A percentile compares a stretch with the other conserved stretches of the same genome.
Evolutionary conservation across 2,329 filamentous ascomycete species (phyloP).

Genomic region (Alternaria gansuensis): DNA sequence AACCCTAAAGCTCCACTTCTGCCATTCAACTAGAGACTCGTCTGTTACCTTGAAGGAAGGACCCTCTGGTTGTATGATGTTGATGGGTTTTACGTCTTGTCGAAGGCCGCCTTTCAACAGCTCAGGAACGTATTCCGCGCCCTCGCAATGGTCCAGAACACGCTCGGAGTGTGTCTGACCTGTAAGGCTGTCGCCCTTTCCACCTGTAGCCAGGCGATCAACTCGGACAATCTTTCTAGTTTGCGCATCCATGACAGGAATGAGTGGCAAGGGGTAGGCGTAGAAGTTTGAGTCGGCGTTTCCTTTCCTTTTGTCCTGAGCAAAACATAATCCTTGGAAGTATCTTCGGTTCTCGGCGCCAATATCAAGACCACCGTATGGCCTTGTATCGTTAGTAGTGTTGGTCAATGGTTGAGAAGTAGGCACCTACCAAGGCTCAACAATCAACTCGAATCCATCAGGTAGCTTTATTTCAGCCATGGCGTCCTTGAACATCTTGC

Average conservation of each 20-base stretch:
- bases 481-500: constrained; percentile 62
- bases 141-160: constrained; percentile 60
- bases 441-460: constrained; percentile 64
- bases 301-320: constrained; percentile 56
- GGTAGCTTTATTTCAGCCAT: constrained; percentile 63
- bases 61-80: constrained; percentile 75
- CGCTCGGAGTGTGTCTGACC: constrained; percentile 52
- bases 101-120: constrained; percentile 51
- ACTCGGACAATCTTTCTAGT: constrained; percentile 49
- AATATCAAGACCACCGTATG: constrained; percentile 63
- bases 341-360: constrained; percentile 60
- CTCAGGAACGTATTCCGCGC: constrained; percentile 61
- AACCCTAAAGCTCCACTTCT: constrained; percentile 57
- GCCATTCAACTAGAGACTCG: constrained; percentile 57
- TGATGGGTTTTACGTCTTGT: constrained; percentile 69
- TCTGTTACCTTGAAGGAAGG: constrained; percentile 68
- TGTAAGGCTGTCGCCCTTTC: constrained; percentile 49
- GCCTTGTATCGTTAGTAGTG: constrained; percentile 40
- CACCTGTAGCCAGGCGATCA: constrained; percentile 51
- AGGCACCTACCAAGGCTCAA: constrained; percentile 59
- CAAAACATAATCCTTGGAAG: constrained; percentile 65
- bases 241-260: constrained; percentile 51
- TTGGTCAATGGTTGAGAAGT: neutral
- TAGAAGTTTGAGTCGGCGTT: constrained; percentile 57
- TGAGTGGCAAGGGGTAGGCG: constrained; percentile 52